Evolutionary conservation across 176 grass and related monocot genomes (phyloP).

Genomic region (Urochloa ruziziensis): DNA sequence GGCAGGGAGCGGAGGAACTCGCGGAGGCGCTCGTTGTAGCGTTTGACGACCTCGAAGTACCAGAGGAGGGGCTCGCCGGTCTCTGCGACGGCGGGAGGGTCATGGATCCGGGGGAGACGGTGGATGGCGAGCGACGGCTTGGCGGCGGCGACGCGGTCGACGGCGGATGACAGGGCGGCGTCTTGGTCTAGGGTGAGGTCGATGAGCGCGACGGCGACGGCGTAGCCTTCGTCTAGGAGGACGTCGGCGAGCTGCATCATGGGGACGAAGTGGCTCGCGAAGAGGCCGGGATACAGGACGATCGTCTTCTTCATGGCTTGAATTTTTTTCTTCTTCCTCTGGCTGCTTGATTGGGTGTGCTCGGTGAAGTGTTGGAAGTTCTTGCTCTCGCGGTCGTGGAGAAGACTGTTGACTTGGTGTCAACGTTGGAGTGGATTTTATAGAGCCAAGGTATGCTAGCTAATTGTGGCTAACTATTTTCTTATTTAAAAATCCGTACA

Average conservation of each 20-base stretch:
- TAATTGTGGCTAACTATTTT: no score
- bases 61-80: neutral
- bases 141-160: constrained; percentile 25
- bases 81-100: neutral
- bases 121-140: constrained; percentile 36
- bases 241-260: constrained; percentile 37
- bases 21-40: constrained; percentile 27
- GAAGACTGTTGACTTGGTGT: neutral
- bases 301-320: constrained; percentile 4
- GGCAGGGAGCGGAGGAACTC: constrained; percentile 29
- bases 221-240: constrained; percentile 18
- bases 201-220: constrained; percentile 31
- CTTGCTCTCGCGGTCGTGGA: neutral
- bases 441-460: no score
- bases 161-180: neutral
- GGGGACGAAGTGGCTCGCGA: constrained; percentile 27
- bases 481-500: no score
- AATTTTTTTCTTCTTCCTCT: neutral
- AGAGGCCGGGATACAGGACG: constrained; percentile 38
- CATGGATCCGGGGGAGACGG: constrained; percentile 4
- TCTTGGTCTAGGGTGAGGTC: constrained; percentile 1
- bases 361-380: neutral
- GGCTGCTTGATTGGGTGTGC: neutral
- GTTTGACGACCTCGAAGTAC: constrained; percentile 1
- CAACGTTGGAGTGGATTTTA: no score